Base-by-base conservation (phyloP, 306 rosid species). In the Glycine latifolia region DNA sequence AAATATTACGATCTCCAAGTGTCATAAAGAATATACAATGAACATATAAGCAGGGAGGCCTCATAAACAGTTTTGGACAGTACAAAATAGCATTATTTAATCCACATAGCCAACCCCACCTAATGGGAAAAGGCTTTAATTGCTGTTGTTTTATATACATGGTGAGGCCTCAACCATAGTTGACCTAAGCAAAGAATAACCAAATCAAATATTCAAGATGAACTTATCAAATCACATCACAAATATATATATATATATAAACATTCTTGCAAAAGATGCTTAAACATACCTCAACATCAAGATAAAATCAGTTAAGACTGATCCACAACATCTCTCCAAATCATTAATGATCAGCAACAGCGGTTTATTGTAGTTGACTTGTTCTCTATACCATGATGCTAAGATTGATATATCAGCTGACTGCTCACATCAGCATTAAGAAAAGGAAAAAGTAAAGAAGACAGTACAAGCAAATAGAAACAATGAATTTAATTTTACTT, bases 341-440 rank as follows among this genome's bases (percentile, higher is more conserved):
- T 93, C 94, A 60, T 90, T 92, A 75, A 95, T 72, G 69, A 95
- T 90, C 61, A 95, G 83, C 78, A 95, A 93, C 54, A 95, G 81
- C 1, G 94, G 99, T 63, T 86, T 86, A 75, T 89, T 78, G 79
- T 54, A 75, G 86, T 87, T 86, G 78, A 88, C 98, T 52, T 88
- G 93, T 76, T 89, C 96, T 88, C 87, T 84, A 87, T 95, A 91
- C 99, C 98, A 95, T 80, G 99, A 93, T 71, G 98, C 99, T 80
- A 95, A 87, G 84, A 88, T 79, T 69, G 94, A 91, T 67, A 95
- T 84, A 69, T 95, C 99, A 74, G 92, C 89, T 63, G 90, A 81
- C 99, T 95, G 98, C 83, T 58, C 60, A 75, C 80, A 83, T 56
- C 10, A 67, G 63, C 37, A 84, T 83, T 44, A 67, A 46, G 81